Conservation (phyloP, 345 rosid species). For the Abelmoschus esculentus region DNA sequence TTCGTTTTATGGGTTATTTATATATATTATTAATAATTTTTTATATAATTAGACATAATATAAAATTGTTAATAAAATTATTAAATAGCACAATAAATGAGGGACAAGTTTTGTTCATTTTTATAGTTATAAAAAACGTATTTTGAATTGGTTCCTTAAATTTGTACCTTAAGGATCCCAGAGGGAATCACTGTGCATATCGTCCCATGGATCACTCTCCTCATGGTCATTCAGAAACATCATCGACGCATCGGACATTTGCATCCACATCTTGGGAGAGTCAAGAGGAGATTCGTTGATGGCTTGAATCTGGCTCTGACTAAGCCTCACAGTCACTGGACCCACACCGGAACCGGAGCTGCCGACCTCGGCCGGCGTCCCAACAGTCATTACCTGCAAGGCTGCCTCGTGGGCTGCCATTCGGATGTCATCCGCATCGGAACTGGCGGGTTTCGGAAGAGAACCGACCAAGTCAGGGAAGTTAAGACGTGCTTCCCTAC, state of each 20-base stretch:
- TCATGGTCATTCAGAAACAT: neutral
- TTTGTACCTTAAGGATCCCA: conserved; percentile 17
- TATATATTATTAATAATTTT: no score
- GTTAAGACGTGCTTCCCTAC: conserved; percentile 53
- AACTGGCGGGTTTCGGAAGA: conserved; percentile 51
- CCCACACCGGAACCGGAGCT: neutral
- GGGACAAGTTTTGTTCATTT: no score
- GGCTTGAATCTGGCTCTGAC: conserved; percentile 70
- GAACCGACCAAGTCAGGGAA: conserved; percentile 43
- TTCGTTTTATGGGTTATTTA: no score
- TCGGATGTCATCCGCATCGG: conserved; percentile 51
- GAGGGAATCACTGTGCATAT: conserved; percentile 12
- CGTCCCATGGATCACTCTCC: conserved; percentile 12
- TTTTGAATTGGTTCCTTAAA: neutral
- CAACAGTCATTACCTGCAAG: neutral
- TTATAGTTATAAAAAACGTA: no score
- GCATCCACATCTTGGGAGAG: conserved; percentile 72
- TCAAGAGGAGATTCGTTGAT: conserved; percentile 72
- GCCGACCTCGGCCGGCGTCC: neutral
- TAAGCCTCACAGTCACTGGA: conserved; percentile 13
- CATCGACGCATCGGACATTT: conserved; percentile 23
- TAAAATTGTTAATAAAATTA: no score
- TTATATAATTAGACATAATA: no score
- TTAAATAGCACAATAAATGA: no score
- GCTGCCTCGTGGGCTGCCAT: conserved; percentile 69